Percentiles rank a stretch among this genome's conserved stretches.
Evolutionary conservation across 2,329 filamentous ascomycete genomes (phyloP).

Genomic region (Fusarium tanahbumbuense): DNA sequence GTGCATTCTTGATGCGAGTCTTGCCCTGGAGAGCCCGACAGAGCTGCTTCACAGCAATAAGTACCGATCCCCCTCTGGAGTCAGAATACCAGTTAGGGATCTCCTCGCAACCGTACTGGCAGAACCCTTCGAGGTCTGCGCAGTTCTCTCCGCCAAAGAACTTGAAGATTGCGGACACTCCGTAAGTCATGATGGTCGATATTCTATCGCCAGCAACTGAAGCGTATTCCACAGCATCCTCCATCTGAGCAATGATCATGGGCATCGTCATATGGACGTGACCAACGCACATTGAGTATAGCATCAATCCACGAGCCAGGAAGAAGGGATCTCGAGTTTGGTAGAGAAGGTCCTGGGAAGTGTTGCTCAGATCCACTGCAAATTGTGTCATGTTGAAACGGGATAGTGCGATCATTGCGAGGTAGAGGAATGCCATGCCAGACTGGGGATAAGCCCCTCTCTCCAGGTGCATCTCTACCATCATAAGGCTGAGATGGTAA

Average conservation of each 20-base stretch:
- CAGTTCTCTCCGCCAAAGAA: slow-evolving; percentile 78
- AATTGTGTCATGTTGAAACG: slow-evolving; percentile 78
- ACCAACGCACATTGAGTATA: slow-evolving; percentile 76
- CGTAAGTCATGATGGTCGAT: slow-evolving; percentile 77
- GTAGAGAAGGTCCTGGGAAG: slow-evolving; percentile 73
- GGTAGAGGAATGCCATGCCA: slow-evolving; percentile 73
- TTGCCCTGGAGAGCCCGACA: slow-evolving; percentile 80
- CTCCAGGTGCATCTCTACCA: slow-evolving; percentile 74
- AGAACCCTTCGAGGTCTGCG: slow-evolving; percentile 76
- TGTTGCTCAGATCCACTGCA: slow-evolving; percentile 72
- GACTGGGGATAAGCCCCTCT: slow-evolving; percentile 76
- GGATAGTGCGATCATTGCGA: slow-evolving; percentile 74
- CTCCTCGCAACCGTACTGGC: slow-evolving; percentile 78
- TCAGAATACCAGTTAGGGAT: slow-evolving; percentile 78
- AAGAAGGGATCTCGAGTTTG: slow-evolving; percentile 72
- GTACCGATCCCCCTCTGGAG: slow-evolving; percentile 75
- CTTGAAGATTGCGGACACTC: slow-evolving; percentile 72
- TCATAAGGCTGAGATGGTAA: slow-evolving; percentile 75
- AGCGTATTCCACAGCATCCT: slow-evolving; percentile 74
- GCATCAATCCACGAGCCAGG: slow-evolving; percentile 74
- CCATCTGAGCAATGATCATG: slow-evolving; percentile 68
- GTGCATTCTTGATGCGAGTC: slow-evolving; percentile 64
- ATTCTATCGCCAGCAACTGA: slow-evolving; percentile 76
- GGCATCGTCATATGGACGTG: slow-evolving; percentile 74
- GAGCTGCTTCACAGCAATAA: slow-evolving; percentile 74